phyloP scores from a whole-genome alignment of 306 rosid species.

The Lathyrus aphaca region DNA sequence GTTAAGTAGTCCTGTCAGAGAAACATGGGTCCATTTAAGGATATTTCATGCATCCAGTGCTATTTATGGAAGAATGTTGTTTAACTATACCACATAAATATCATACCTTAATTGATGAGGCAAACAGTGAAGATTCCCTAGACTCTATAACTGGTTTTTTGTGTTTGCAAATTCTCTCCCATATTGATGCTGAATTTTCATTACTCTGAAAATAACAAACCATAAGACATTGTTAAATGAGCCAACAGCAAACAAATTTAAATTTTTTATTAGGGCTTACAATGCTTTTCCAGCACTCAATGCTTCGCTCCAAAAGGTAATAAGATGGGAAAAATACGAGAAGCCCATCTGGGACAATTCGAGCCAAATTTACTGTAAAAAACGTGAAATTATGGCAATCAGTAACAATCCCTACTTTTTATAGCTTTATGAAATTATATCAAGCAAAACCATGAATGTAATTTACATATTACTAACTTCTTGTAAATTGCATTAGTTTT shows the following conservation, averaged over 20 bases:
- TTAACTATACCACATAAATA: constrained; percentile 31
- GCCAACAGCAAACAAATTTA: constrained; percentile 36
- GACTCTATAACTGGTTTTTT: constrained; percentile 97
- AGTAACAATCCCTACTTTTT: constrained; percentile 15
- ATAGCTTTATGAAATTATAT: constrained; percentile 4
- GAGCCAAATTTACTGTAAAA: constrained; percentile 86
- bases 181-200: constrained; percentile 72
- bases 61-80: constrained; percentile 28
- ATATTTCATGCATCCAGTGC: constrained; percentile 25
- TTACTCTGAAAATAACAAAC: constrained; percentile 54
- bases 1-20: constrained; percentile 79
- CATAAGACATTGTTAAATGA: constrained; percentile 27
- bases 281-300: constrained; percentile 76
- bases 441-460: neutral
- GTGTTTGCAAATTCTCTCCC: constrained; percentile 92
- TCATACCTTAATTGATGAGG: constrained; percentile 76
- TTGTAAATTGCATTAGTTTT: neutral
- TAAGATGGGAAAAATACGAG: constrained; percentile 96
- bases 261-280: constrained; percentile 50
- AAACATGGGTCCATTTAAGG: constrained; percentile 29
- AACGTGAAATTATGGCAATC: constrained; percentile 26
- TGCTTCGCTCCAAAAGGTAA: constrained; percentile 88
- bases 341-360: constrained; percentile 95
- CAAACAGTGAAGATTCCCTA: constrained; percentile 82
- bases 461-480: constrained; percentile 21